Conservation (phyloP, 225 moss, liverwort and hornwort genomes). For the Polytrichum commune region DNA sequence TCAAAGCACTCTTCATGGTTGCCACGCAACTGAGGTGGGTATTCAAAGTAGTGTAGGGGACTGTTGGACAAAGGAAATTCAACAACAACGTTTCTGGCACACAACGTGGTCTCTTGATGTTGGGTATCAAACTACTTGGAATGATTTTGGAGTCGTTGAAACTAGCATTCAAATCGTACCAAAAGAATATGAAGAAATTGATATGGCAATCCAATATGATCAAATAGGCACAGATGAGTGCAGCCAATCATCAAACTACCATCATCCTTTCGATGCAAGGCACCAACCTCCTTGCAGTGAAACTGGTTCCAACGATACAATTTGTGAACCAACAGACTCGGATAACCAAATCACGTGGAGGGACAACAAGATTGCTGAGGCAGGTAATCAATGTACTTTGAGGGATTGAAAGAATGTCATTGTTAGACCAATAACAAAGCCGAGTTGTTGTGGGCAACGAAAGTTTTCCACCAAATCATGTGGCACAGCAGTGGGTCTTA, state of each 20-base stretch:
- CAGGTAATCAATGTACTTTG: not conserved
- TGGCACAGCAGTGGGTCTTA: not conserved
- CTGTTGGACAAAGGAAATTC: too few relatives aligned
- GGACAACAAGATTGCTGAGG: slow-evolving; percentile 2
- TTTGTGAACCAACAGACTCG: slow-evolving; percentile 10
- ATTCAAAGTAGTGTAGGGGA: not conserved
- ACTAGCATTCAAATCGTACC: not conserved
- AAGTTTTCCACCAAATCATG: slow-evolving; percentile 1
- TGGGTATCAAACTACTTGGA: slow-evolving; percentile 5
- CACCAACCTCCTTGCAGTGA: not conserved
- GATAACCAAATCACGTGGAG: not conserved
- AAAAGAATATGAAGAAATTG: not conserved
- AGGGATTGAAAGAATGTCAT: not conserved
- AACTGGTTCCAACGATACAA: not conserved
- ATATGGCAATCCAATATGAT: not conserved
- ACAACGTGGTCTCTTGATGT: not conserved
- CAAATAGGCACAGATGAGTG: too few relatives aligned
- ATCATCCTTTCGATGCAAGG: not conserved
- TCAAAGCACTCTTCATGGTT: slow-evolving; percentile 1
- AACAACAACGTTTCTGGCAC: not conserved
- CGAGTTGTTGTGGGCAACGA: not conserved
- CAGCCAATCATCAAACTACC: too few relatives aligned
- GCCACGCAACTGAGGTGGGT: not conserved
- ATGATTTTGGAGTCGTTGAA: slow-evolving; percentile 8
- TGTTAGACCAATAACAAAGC: slow-evolving; percentile 3